Conservation (phyloP, 176 grass and related monocot genomes). For the Dendrocalamus sinicus region DNA sequence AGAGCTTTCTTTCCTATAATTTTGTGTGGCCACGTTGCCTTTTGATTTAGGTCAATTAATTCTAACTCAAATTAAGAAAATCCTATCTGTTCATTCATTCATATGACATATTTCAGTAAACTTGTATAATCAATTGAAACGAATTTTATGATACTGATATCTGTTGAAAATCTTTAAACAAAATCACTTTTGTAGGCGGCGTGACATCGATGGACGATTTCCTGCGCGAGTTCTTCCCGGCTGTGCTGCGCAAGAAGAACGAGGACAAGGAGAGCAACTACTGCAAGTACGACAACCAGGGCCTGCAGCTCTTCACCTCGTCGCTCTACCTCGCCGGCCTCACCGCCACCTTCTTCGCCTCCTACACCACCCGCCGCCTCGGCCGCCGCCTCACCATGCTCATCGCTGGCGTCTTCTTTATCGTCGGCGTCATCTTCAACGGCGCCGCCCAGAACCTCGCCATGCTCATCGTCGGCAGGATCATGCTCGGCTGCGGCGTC, state of each 20-base stretch:
- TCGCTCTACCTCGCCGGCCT: conserved; percentile 93
- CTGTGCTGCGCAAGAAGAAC: conserved; percentile 67
- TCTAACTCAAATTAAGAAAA: not conserved
- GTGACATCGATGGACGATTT: conserved; percentile 87
- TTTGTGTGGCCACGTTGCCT: not conserved
- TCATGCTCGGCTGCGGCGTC: conserved; percentile 85
- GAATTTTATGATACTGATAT: not conserved
- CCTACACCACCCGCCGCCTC: conserved; percentile 85
- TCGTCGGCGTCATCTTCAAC: conserved; percentile 81
- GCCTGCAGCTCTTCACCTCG: conserved; percentile 86
- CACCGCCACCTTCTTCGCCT: conserved; percentile 82
- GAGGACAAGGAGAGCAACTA: conserved; percentile 90
- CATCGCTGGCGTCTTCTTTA: conserved; percentile 78
- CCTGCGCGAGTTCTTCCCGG: conserved; percentile 74
- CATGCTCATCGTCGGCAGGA: conserved; percentile 87
- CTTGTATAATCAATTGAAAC: not conserved
- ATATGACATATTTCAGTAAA: not conserved
- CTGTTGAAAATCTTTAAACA: not conserved
- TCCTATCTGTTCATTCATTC: not conserved
- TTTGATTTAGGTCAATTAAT: not conserved
- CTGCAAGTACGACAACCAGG: conserved; percentile 95
- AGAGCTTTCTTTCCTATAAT: not conserved
- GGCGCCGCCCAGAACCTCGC: conserved; percentile 71
- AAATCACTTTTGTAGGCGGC: conserved; percentile 46
- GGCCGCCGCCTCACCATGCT: conserved; percentile 90